Evolutionary conservation across 176 grass and related monocot genomes (phyloP).

Genomic region (Coix lacrymajobi): DNA sequence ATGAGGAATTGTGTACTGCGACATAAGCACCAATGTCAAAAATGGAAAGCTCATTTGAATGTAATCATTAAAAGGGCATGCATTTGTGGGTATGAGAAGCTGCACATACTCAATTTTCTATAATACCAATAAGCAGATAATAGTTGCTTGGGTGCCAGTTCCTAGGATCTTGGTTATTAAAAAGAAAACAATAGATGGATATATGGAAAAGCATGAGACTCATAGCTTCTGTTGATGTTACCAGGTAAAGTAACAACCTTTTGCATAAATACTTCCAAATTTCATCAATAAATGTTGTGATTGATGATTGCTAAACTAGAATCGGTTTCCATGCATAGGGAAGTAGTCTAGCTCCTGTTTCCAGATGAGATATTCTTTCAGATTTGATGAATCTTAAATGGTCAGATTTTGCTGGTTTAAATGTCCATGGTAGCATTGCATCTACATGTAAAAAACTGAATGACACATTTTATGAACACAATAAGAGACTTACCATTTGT

Average conservation of each 20-base stretch:
- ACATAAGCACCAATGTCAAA: neutral
- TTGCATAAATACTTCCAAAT: neutral
- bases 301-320: neutral
- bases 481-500: conserved; percentile 47
- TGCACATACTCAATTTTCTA: neutral
- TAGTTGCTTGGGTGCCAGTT: neutral
- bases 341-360: neutral
- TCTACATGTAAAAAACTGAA: neutral
- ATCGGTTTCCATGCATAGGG: neutral
- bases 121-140: neutral
- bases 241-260: neutral
- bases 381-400: neutral
- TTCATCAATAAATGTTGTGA: neutral
- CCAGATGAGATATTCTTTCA: neutral
- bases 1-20: conserved; percentile 31
- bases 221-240: neutral
- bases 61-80: neutral
- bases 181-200: neutral
- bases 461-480: neutral
- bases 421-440: neutral
- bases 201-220: neutral
- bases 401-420: neutral
- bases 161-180: neutral
- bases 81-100: neutral
- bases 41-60: neutral